Conservation (phyloP, 306 rosid species). For the Lagenaria siceraria region DNA sequence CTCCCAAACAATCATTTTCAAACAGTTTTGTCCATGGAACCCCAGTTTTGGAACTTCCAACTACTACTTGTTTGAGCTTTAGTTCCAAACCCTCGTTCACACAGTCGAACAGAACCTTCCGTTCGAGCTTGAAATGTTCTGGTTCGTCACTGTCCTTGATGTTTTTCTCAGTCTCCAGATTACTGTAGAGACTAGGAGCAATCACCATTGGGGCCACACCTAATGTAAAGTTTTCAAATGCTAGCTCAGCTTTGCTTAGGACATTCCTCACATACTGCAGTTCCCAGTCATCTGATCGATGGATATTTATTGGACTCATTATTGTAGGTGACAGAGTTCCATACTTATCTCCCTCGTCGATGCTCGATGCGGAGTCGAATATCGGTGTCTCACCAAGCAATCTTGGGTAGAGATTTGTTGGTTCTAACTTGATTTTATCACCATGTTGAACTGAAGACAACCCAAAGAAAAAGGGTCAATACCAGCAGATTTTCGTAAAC, state of each 20-base stretch:
- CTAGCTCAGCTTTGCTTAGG: conserved; percentile 34
- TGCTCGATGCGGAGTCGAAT: conserved; percentile 29
- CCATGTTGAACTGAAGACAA: conserved; percentile 36
- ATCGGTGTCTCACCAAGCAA: conserved; percentile 17
- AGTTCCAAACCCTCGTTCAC: conserved; percentile 42
- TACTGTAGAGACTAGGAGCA: conserved; percentile 43
- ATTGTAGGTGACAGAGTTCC: conserved; percentile 15
- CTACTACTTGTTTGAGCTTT: conserved; percentile 26
- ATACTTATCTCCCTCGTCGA: conserved; percentile 8
- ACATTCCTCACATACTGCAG: conserved; percentile 47
- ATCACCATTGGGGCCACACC: conserved; percentile 27
- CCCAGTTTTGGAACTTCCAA: conserved; percentile 43
- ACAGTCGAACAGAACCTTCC: conserved; percentile 53
- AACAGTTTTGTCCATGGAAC: conserved; percentile 26
- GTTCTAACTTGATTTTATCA: conserved; percentile 22
- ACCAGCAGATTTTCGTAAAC: not conserved
- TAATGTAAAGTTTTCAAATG: conserved; percentile 34
- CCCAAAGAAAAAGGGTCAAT: conserved; percentile 9
- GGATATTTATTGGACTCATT: conserved; percentile 12
- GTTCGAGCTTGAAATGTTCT: conserved; percentile 28
- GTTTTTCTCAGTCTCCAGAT: conserved; percentile 30
- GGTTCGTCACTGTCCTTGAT: conserved; percentile 17
- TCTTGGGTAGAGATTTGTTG: conserved; percentile 21
- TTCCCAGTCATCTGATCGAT: conserved; percentile 39
- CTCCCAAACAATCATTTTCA: conserved; percentile 36